Conservation (phyloP, 768 basidiomycete genomes). For the Lyophyllum decastes region DNA sequence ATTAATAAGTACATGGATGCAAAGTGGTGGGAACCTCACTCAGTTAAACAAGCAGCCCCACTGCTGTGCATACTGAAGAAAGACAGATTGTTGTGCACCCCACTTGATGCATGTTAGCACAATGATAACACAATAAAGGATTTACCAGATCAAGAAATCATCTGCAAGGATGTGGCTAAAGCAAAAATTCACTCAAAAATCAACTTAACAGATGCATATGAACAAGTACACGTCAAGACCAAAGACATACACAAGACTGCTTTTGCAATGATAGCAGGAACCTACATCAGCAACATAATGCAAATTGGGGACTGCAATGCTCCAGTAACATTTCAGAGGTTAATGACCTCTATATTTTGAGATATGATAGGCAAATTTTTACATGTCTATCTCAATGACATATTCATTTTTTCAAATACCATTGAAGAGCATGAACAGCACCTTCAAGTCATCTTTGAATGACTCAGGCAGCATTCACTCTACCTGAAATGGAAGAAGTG, state of each 20-base stretch:
- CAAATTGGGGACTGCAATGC: neutral
- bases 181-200: neutral
- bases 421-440: neutral
- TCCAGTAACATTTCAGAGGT: neutral
- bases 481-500: constrained; percentile 2
- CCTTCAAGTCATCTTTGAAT: neutral
- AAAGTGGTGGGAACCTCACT: constrained; percentile 34
- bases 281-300: neutral
- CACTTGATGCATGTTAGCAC: neutral
- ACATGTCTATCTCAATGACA: constrained; percentile 6
- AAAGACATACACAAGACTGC: neutral
- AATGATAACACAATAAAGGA: constrained; percentile 5
- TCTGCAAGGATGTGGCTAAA: neutral
- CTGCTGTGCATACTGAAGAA: constrained; percentile 32
- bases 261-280: neutral
- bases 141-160: constrained; percentile 1
- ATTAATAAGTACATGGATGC: constrained; percentile 28
- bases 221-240: neutral
- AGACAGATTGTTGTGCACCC: neutral
- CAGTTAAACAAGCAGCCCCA: constrained; percentile 28
- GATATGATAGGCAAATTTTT: constrained; percentile 1
- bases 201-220: neutral
- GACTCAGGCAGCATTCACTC: neutral
- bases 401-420: neutral
- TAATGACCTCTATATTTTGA: constrained; percentile 1